Base-by-base conservation (phyloP, 805 yeast species). In the Gaillardinia entomophila region DNA sequence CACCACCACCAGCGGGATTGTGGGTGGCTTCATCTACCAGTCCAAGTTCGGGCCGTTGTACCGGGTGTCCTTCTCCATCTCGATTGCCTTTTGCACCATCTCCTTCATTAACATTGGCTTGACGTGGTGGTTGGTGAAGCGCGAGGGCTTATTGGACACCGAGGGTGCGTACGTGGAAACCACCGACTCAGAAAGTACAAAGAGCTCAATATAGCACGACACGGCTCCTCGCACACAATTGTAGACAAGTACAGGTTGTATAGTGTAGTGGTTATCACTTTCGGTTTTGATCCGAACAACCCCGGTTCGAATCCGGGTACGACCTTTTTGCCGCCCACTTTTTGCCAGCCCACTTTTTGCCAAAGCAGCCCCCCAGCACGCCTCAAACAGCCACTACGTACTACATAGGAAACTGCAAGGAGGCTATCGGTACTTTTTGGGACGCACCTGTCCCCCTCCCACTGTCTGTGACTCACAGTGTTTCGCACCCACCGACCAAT, bases 231-330 rank as follows among this genome's bases (percentile, higher is more conserved):
- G n/a, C n/a, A n/a, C n/a, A n/a, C n/a, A n/a, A n/a, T n/a, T n/a
- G n/a, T n/a, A n/a, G 10, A 19, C 10, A 19, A 19, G 8, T 19
- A 19, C 22, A 19, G 66, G 66, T 60, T 59, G 65, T 74, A 73
- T 77, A 75, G 82, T 77, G 82, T 77, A 77, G 82, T 75, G 82
- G 82, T 77, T 75, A 77, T 77, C 82, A 77, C 83, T 68, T 69
- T 75, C 75, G 82, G 82, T 77, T 77, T 73, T 77, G 83, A 77
- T 77, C 83, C 83, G 75, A 59, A 67, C 77, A 75, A 77, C 83
- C 82, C 82, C 82, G 76, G 83, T 77, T 77, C 84, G 83, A 77
- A 75, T 75, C 83, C 83, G 83, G 83, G 83, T 73, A 74, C 73
- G 84, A 76, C 82, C 83, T 77, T 24, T 31, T 45, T 49, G 52